phyloP scores from a whole-genome alignment of 345 rosid species.

The Hevea brasiliensis region DNA sequence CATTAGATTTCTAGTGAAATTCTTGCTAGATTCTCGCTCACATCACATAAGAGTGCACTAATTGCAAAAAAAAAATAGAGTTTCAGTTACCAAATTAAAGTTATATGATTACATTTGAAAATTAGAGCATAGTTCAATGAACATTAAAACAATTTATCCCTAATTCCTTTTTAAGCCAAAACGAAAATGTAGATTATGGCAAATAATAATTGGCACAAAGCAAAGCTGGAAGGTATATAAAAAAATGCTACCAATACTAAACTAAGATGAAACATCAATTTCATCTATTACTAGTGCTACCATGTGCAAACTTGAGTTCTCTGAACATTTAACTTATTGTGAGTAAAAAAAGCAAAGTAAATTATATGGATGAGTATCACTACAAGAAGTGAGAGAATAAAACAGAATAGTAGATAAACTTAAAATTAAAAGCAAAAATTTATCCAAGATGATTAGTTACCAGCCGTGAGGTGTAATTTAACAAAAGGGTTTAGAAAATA shows the following conservation, averaged over 20 bases:
- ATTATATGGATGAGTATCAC: not conserved
- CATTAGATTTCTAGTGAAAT: no score
- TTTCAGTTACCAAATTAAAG: no score
- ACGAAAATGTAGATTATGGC: not conserved
- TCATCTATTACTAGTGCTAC: not conserved
- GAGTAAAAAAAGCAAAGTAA: not conserved
- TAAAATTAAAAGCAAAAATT: no score
- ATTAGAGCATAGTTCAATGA: no score
- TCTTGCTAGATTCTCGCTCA: no score
- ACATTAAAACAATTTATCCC: no score
- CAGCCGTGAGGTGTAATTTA: not conserved
- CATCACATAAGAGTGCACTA: no score
- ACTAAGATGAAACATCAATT: not conserved
- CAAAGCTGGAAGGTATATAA: not conserved
- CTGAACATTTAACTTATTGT: not conserved
- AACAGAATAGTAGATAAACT: not conserved
- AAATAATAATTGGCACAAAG: constrained; percentile 5
- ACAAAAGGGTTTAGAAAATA: not conserved
- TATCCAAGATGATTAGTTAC: not conserved
- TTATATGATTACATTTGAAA: no score
- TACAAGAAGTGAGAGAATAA: not conserved
- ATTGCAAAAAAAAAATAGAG: no score
- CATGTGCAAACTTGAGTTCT: not conserved
- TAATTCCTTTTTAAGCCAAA: not conserved
- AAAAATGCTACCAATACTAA: not conserved